Base-by-base conservation (phyloP, 2,329 filamentous ascomycete species). In the Dactylonectria macrodidyma region DNA sequence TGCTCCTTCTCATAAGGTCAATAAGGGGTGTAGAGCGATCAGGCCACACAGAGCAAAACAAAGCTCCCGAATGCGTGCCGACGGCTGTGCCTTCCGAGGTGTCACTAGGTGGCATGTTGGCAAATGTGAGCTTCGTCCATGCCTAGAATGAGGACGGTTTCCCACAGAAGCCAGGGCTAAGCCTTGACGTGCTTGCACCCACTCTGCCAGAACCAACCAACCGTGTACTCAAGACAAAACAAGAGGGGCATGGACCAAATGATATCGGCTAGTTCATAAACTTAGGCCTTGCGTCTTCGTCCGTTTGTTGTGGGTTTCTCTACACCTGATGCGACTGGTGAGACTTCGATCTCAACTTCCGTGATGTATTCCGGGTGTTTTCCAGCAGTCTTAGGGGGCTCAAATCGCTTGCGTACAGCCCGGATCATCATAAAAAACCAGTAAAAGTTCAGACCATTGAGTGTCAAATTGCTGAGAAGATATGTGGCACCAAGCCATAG, bases 351-450 rank as follows among this genome's bases (percentile, higher is more conserved):
- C 26, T 80, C 73, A 12, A 68, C 71, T 59, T 78, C 74, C 7
- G 77, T 80, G 58, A 70, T 67, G 9, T 70, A 36, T 7, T 48
- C 46, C 2, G 76, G 41, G 78, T 76, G 24, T 44, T 81, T 77
- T 30, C 68, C 67, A 11, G 55, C 73, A 8, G 77, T 72, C 70
- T 81, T 78, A 30, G 82, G 76, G 5, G 91, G 81, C 67, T 89
- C 87, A 77, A 96, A 96, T 30, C 93, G 87, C 84, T 93, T 95
- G 67, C 90, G 86, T 12, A 96, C 89, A 9, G 93, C 93, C 67
- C 89, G 86, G 69, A 97, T 90, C 94, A 97, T 97, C 87, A 94
- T 94, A 76, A 90, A 86, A 78, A 95, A 96, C 94, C 94, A 97
- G 81, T 91, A 93, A 76, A 93, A 90, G 81, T 97, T 97, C 59